These are phyloP conservation scores for Austroboletus rostrupii DNA, from an alignment of 1,284 basidiomycete species.

Conservation along the genomic window DNA sequence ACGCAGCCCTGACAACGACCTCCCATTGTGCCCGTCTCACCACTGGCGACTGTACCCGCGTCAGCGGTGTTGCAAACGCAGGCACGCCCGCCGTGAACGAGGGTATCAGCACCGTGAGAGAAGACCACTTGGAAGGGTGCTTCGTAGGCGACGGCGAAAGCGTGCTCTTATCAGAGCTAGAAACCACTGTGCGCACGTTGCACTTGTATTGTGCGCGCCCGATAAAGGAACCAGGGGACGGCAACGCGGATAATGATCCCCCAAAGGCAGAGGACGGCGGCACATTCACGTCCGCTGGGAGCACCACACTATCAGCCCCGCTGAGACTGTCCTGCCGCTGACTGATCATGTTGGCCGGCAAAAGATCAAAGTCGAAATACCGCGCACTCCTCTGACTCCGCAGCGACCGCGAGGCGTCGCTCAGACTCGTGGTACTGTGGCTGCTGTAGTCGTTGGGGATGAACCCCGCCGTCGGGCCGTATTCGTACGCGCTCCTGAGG, in stretches of 20 bases:
- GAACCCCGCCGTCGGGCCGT: slow-evolving; percentile 28
- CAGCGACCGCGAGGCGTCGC: slow-evolving; percentile 8
- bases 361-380: slow-evolving; percentile 27
- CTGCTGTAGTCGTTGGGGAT: slow-evolving; percentile 18
- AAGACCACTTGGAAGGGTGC: neutral
- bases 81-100: slow-evolving; percentile 55
- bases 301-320: neutral
- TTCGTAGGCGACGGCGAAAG: neutral
- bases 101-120: slow-evolving; percentile 37
- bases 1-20: slow-evolving; percentile 45
- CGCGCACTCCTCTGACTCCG: slow-evolving; percentile 16
- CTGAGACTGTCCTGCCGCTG: neutral
- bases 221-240: slow-evolving; percentile 7
- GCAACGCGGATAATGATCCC: neutral
- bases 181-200: slow-evolving; percentile 9
- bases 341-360: slow-evolving; percentile 11
- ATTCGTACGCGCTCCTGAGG: slow-evolving; percentile 4
- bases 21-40: slow-evolving; percentile 78
- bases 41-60: slow-evolving; percentile 63
- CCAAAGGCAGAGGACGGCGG: neutral
- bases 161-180: neutral
- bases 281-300: neutral
- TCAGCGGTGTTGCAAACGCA: slow-evolving; percentile 65
- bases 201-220: slow-evolving; percentile 31
- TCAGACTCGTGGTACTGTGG: slow-evolving; percentile 9